Conservation (phyloP, 257 asterid species). For the Linderniella brevidens region DNA sequence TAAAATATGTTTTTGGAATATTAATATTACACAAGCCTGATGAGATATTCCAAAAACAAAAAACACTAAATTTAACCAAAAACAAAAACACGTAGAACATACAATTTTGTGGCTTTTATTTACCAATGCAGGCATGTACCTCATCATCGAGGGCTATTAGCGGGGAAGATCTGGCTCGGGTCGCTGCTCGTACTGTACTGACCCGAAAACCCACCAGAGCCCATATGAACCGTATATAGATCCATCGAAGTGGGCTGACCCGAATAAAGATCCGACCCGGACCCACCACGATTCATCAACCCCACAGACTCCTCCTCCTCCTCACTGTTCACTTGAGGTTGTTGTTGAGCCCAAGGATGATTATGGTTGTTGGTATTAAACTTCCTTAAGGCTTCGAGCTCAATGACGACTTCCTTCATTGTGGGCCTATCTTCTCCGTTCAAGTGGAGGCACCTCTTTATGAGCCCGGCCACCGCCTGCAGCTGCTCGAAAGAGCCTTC, state of each 20-base stretch:
- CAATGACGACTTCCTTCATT: conserved; percentile 65
- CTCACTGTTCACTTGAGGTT: not conserved
- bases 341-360: conserved; percentile 43
- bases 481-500: conserved; percentile 55
- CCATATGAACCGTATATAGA: conserved; percentile 26
- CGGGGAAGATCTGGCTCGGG: conserved; percentile 15
- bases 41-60: too few relatives aligned
- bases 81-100: too few relatives aligned
- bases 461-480: conserved; percentile 27
- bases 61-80: too few relatives aligned
- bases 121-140: too few relatives aligned
- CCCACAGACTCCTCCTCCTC: conserved; percentile 15
- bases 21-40: too few relatives aligned
- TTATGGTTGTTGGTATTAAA: conserved; percentile 8
- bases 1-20: too few relatives aligned
- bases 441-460: conserved; percentile 32
- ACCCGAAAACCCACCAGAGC: conserved; percentile 14
- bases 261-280: conserved; percentile 22
- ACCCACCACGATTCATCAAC: conserved; percentile 15
- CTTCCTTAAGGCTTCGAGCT: conserved; percentile 52
- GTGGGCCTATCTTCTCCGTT: conserved; percentile 52
- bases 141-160: conserved; percentile 24
- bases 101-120: too few relatives aligned
- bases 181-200: conserved; percentile 20
- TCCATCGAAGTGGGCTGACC: conserved; percentile 12